A percentile compares a stretch with the other conserved stretches of the same genome.
phyloP scores from a whole-genome alignment of 495 filamentous ascomycete species.

The Podospora sp. region DNA sequence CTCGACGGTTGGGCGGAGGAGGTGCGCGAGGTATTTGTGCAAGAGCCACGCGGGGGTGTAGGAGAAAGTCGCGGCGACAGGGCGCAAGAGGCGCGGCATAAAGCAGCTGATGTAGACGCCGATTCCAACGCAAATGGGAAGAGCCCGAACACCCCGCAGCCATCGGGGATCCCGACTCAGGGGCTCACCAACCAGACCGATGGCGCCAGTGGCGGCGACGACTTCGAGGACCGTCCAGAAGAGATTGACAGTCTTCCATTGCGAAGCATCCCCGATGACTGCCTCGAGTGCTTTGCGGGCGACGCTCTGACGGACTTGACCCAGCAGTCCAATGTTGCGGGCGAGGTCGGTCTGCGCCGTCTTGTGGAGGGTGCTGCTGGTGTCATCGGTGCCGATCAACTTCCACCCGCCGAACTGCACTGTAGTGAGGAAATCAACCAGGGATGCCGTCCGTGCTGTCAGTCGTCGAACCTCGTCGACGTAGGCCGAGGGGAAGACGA shows the following conservation, averaged over 20 bases:
- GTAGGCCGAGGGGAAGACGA: constrained; percentile 15
- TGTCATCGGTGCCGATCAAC: constrained; percentile 15
- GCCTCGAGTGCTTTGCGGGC: background rate
- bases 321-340: constrained; percentile 3
- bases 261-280: background rate
- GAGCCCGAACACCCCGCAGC: background rate
- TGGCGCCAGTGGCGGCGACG: constrained; percentile 10
- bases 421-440: constrained; percentile 17
- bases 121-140: constrained; percentile 20
- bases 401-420: constrained; percentile 18
- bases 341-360: constrained; percentile 18
- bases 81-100: constrained; percentile 12
- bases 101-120: constrained; percentile 17
- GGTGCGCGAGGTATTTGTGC: constrained; percentile 10
- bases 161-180: constrained; percentile 12
- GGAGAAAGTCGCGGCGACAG: background rate
- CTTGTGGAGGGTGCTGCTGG: constrained; percentile 18
- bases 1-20: constrained; percentile 11
- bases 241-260: constrained; percentile 9
- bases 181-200: constrained; percentile 14
- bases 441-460: constrained; percentile 3
- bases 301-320: background rate
- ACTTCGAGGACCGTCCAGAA: constrained; percentile 17
- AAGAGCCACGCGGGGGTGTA: constrained; percentile 12
- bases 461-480: constrained; percentile 16